These are phyloP conservation scores for Drechslerella stenobrocha DNA, from an alignment of 2,329 filamentous ascomycete species.

Conservation along the genomic window DNA sequence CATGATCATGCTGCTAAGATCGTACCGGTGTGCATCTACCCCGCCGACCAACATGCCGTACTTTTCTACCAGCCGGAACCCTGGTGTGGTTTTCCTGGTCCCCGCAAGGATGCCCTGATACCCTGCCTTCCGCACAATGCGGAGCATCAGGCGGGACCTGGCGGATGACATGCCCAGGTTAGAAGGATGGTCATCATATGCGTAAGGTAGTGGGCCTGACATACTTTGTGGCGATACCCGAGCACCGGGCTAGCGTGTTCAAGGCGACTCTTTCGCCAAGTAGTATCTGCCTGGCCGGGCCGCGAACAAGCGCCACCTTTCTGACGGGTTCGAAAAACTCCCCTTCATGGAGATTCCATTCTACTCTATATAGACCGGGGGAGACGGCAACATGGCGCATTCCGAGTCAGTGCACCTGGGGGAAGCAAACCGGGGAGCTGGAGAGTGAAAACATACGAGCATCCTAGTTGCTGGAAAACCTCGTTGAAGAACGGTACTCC, in stretches of 20 bases:
- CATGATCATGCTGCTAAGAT: slow-evolving; percentile 95
- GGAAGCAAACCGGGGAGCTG: neutral
- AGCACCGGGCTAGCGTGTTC: slow-evolving; percentile 87
- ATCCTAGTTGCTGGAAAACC: slow-evolving; percentile 85
- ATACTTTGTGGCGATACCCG: slow-evolving; percentile 74
- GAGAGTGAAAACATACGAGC: slow-evolving; percentile 62
- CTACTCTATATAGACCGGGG: slow-evolving; percentile 62
- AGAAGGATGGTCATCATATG: no score
- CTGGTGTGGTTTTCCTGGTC: slow-evolving; percentile 94
- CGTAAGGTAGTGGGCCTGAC: no score
- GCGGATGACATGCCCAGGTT: no score
- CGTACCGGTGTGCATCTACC: slow-evolving; percentile 86
- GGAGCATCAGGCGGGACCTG: slow-evolving; percentile 62
- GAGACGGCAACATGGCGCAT: no score
- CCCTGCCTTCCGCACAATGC: slow-evolving; percentile 66
- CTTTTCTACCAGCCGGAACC: slow-evolving; percentile 93
- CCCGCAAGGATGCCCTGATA: slow-evolving; percentile 86
- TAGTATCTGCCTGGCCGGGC: slow-evolving; percentile 78
- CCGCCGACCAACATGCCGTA: slow-evolving; percentile 96
- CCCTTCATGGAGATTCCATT: slow-evolving; percentile 84
- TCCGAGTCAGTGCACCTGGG: neutral
- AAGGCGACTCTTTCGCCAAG: slow-evolving; percentile 92
- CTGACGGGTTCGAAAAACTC: slow-evolving; percentile 66
- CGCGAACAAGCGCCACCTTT: slow-evolving; percentile 77
- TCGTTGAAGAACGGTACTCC: slow-evolving; percentile 95